Evolutionary conservation across 2,329 filamentous ascomycete species (phyloP).

Genomic region (Verruconis gallopava): DNA sequence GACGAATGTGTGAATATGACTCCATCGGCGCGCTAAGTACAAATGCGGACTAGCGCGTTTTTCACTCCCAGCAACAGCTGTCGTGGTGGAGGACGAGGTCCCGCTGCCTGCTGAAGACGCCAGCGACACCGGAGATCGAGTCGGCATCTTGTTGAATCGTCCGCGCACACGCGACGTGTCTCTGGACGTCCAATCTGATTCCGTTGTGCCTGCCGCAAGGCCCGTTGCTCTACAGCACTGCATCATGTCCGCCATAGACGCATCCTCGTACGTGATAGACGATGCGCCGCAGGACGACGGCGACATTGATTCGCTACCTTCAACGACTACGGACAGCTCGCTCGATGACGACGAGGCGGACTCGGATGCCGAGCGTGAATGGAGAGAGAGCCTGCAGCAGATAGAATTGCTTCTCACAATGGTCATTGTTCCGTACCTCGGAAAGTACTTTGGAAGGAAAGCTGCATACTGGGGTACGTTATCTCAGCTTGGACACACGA

Average conservation of each 20-base stretch:
- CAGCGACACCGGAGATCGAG: no score
- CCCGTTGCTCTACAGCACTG: background rate
- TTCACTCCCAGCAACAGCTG: no score
- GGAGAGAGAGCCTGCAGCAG: constrained; percentile 89
- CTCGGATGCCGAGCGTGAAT: constrained; percentile 85
- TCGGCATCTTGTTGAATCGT: no score
- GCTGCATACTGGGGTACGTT: constrained; percentile 90
- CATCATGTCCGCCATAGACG: constrained; percentile 25
- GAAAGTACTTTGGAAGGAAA: constrained; percentile 88
- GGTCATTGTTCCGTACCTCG: constrained; percentile 85
- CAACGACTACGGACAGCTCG: constrained; percentile 37
- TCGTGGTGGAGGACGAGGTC: no score
- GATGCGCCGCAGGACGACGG: constrained; percentile 16
- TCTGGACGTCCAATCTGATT: no score
- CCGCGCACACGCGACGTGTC: no score
- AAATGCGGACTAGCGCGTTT: no score
- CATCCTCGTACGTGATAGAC: constrained; percentile 24
- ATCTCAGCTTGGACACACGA: background rate
- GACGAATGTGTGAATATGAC: no score
- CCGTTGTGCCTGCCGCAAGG: no score
- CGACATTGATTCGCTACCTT: constrained; percentile 37
- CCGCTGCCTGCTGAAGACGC: no score
- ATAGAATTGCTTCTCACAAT: constrained; percentile 85
- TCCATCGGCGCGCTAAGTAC: no score
- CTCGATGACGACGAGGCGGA: constrained; percentile 39